Base-by-base conservation (phyloP, 2,329 filamentous ascomycete species). In the Microdochium trichocladiopsis region DNA sequence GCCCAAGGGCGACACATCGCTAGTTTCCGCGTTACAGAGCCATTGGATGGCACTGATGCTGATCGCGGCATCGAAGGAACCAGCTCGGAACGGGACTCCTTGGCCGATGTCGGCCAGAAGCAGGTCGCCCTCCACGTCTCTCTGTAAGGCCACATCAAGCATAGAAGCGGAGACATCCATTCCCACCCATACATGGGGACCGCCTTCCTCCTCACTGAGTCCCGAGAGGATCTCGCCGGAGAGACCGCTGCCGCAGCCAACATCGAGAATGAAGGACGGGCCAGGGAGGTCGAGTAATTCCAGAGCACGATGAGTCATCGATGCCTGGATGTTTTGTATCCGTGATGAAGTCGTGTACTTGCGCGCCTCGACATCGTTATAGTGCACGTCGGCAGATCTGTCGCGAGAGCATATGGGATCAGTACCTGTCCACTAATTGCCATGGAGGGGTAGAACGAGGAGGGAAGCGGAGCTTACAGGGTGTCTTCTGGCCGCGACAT, bases 401-500 rank as follows among this genome's bases (percentile, higher is more conserved):
- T 52, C 56, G 55, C 61, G 59, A 66, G 55, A 68, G 63, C 58
- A 52, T 50, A 54, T 52, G 28, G 36, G 37, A 31, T 55, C 55
- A 49, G 56, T 57, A 50, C n/a, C 52, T 50, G 33, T 48, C 49
- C 56, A 49, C 48, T 41, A 45, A 51, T 55, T 49, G 50, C 52
- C 48, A 11, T 28, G n/a, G 53, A 51, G 52, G 53, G 28, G n/a
- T 51, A 47, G 52, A 51, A 53, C 51, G 50, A 45, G 47, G 33
- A 45, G 45, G 28, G 33, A 52, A 53, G 57, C 28, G 56, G 49
- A 51, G 63, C 81, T 64, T 78, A 94, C 89, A 97, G 84, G 59
- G 84, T 88, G 74, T 99, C 94, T 78, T 99, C 94, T 58, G 94
- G 94, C 61, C 94, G 90, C 66, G 94, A 97, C 94, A 99, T 97